Evolutionary conservation across 129 eudicot species (phyloP), one percentile per base, ranked within the genome.

Genomic region (Lonicera japonica): DNA sequence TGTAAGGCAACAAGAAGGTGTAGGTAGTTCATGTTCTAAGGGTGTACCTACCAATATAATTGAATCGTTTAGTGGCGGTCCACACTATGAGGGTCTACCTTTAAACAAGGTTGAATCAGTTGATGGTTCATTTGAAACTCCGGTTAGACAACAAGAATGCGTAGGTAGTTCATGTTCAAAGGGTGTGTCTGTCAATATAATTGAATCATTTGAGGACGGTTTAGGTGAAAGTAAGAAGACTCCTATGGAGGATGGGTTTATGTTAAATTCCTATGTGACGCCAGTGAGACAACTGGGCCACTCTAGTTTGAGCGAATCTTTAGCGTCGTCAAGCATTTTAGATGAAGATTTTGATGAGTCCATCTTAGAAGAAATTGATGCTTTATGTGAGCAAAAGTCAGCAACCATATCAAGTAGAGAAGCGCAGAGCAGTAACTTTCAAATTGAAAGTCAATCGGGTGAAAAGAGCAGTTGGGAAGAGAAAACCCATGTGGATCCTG

Each of bases 261-360:
- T 25, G 40, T 20, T 48, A 25, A 39, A 63, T 59, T 65, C 77
- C 12, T 70, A 43, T 50, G 47, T 58, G 24, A 63, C 72, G 54
- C 77, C 80, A 5, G 25, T 61, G 56, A 56, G 66, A 51, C 77
- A 67, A 38, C 63, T 16, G 21, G 69, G 38, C 0, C 71, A 20
- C 54, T 54, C 65, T 72, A 67, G 62, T 55, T 24, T 67, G 45
- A 65, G 67, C 2, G 73, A 38, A 52, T 38, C 76, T 38, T 75
- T 69, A 50, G 60, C 64, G 25, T 50, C 65, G 60, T 62, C 72
- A 45, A 61, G 50, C 56, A 46, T 65, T 50, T 75, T 65, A 20
- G 79, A 72, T 51, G 95, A 94, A 71, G 89, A 76, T 23, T 83
- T 94, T 79, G 82, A 94, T 65, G 86, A 82, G 45, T 63, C 85